Percentiles rank a stretch among this genome's conserved stretches.
phyloP scores from a whole-genome alignment of 345 rosid genomes.

The Rhodamnia rubescens region DNA sequence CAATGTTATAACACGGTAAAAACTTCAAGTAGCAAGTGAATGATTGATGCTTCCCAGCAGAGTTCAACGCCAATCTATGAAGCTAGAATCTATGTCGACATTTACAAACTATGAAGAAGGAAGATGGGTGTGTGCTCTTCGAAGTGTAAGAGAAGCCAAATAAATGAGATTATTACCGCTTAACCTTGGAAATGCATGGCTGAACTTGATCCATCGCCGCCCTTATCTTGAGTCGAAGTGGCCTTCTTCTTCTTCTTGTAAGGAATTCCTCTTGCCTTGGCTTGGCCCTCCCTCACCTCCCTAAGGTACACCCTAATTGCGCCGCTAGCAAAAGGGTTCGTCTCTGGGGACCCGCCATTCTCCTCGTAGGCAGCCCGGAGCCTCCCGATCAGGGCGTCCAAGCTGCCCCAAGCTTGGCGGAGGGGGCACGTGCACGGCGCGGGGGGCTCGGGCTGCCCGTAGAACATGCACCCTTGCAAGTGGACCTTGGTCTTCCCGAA shows the following conservation, averaged over 20 bases:
- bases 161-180: not conserved
- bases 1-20: not conserved
- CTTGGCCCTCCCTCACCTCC: conserved; percentile 84
- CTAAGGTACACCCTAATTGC: conserved; percentile 65
- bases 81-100: not conserved
- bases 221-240: conserved; percentile 10
- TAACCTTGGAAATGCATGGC: conserved; percentile 17
- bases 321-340: conserved; percentile 74
- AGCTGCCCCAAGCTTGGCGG: conserved; percentile 92
- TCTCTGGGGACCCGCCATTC: conserved; percentile 74
- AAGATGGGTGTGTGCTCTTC: not conserved
- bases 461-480: conserved; percentile 66
- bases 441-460: conserved; percentile 87
- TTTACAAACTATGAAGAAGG: not conserved
- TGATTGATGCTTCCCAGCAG: not conserved
- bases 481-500: conserved; percentile 87
- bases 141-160: not conserved
- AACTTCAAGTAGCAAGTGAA: not conserved
- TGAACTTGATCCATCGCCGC: conserved; percentile 28
- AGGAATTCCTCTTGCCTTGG: conserved; percentile 84
- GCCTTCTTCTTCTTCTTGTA: conserved; percentile 73
- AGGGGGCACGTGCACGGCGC: conserved; percentile 88
- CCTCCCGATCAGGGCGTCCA: conserved; percentile 90
- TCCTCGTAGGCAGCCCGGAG: conserved; percentile 93
- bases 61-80: not conserved